Evolutionary conservation across 1,139 yeast genomes (phyloP), one percentile per base, ranked within the genome.

Genomic region (Diutina neorugosa): DNA sequence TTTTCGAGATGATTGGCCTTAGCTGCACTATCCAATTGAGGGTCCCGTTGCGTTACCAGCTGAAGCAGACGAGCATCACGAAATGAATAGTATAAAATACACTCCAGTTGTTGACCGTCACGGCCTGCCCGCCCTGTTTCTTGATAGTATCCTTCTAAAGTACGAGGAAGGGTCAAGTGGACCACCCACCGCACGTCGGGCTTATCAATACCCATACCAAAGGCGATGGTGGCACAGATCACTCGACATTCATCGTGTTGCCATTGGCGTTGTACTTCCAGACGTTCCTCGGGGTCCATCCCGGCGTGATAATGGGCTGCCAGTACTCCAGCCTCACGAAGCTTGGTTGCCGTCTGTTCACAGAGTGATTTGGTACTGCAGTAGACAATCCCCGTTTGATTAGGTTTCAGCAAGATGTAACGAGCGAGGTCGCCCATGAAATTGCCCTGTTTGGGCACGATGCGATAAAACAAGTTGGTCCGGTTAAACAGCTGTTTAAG

Each of bases 91-190:
- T 81, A 93, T 77, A 93, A 77, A 18, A 87, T 78, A 68, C 98
- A 93, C 57, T 84, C 84, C 1, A 96, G 84, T 51, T 71, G 78
- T 4, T 79, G 70, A 0, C 98, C 97, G 70, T 93, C 98, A 69
- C 98, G 80, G 4, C 98, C 98, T 1, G 98, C 98, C 67, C 98
- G 82, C n/a, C 98, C 98, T 1, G 98, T 90, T 65, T 93, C 98
- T 68, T 93, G 98, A 62, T 93, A 93, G 64, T 93, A 93, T 0
- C 98, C 98, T 69, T 93, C 98, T 56, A 93, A 70, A 52, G 90
- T 87, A 62, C 96, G 72, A 0, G 98, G 98, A 43, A 93, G 71
- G n/a, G 91, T 86, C 56, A 85, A 74, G 68, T 93, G 98, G 52
- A 88, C 82, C 3, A 93, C 98, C 71, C 79, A 91, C 53, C 98